A percentile compares a stretch with the other conserved stretches of the same genome.
These are phyloP conservation scores for Trichoderma sp. DNA, from an alignment of 2,329 filamentous ascomycete species.

Conservation along the genomic window DNA sequence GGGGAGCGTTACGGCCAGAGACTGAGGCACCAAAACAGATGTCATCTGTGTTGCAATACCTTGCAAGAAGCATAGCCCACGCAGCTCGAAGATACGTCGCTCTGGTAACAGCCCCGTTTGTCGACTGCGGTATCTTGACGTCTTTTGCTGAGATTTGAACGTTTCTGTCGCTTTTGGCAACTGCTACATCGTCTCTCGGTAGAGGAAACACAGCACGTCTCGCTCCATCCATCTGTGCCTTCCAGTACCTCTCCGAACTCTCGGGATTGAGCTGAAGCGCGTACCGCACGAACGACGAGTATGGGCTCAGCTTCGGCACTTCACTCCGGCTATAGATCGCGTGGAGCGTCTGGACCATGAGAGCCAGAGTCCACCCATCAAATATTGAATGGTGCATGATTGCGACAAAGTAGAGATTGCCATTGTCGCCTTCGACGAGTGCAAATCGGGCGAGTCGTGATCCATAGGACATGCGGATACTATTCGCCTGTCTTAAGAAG, in stretches of 20 bases:
- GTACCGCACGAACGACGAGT: constrained; percentile 14
- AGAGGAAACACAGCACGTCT: constrained; percentile 11
- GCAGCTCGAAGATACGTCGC: constrained; percentile 23
- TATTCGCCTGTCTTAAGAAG: neutral
- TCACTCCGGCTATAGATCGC: neutral
- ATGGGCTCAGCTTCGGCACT: neutral
- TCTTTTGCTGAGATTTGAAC: neutral
- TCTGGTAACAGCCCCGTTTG: constrained; percentile 11
- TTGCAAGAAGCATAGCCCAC: constrained; percentile 22
- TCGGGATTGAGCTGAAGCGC: constrained; percentile 3
- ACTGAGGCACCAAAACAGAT: constrained; percentile 30
- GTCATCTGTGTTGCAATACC: constrained; percentile 28
- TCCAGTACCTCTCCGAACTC: constrained; percentile 27
- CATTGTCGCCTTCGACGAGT: neutral
- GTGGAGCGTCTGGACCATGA: neutral
- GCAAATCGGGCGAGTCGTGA: neutral
- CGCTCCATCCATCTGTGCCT: constrained; percentile 26
- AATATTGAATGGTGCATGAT: constrained; percentile 19
- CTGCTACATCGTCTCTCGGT: neutral
- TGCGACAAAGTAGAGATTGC: constrained; percentile 1
- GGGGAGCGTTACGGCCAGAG: constrained; percentile 30
- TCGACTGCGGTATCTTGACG: neutral
- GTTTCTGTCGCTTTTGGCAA: neutral
- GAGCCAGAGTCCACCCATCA: constrained; percentile 19
- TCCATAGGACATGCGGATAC: constrained; percentile 17